Conservation (phyloP, 306 rosid genomes). For the Citrullus colocynthis region DNA sequence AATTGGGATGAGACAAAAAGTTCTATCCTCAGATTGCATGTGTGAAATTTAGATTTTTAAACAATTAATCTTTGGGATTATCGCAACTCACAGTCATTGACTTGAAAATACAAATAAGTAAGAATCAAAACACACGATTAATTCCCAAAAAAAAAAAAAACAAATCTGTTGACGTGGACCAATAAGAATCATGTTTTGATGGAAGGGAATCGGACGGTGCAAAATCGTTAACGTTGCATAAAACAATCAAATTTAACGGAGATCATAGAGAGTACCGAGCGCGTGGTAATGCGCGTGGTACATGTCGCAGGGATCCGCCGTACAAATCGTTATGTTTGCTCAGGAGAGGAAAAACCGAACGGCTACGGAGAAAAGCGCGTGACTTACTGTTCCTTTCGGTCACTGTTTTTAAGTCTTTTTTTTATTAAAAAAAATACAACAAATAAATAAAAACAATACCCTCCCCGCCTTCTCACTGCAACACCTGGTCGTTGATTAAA, state of each 20-base stretch:
- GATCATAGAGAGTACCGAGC: background rate
- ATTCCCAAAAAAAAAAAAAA: background rate
- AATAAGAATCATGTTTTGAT: background rate
- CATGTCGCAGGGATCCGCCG: background rate
- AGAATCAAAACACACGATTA: background rate
- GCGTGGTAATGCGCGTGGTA: background rate
- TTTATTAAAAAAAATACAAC: background rate
- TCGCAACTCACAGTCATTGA: background rate
- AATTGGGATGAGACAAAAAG: too few relatives aligned
- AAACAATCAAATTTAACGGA: background rate
- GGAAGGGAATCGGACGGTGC: background rate
- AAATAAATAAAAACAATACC: background rate
- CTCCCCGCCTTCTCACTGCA: background rate
- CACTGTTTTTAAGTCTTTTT: background rate
- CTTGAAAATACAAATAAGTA: background rate
- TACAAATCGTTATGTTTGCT: background rate
- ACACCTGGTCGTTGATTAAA: background rate
- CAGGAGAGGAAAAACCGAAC: background rate
- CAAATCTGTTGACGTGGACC: background rate
- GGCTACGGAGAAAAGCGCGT: constrained; percentile 1
- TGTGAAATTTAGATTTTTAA: too few relatives aligned
- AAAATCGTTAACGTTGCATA: background rate
- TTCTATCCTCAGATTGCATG: too few relatives aligned
- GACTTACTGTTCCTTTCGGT: background rate
- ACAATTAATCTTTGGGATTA: background rate